phyloP scores from a whole-genome alignment of 192 early-diverging fungal species.

The Podila epigama region DNA sequence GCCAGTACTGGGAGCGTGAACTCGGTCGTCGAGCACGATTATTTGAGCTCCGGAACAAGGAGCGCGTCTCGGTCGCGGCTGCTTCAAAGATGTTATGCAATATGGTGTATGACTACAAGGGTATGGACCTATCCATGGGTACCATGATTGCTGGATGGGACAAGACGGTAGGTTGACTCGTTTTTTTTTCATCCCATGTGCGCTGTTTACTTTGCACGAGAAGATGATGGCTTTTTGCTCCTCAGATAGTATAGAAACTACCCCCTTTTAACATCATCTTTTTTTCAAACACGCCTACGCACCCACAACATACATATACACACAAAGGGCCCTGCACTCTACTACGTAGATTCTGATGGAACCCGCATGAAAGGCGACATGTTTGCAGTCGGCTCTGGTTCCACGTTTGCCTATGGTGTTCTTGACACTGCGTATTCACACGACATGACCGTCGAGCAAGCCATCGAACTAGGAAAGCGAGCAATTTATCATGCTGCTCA shows the following conservation, averaged over 20 bases:
- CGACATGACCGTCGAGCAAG: conserved; percentile 84
- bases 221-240: background rate
- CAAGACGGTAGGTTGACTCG: conserved; percentile 79
- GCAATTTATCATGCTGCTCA: conserved; percentile 96
- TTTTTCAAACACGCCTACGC: background rate
- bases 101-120: conserved; percentile 98
- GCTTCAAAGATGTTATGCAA: conserved; percentile 97
- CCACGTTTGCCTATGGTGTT: conserved; percentile 98
- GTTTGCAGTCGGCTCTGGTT: conserved; percentile 98
- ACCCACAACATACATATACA: no score
- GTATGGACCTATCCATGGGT: conserved; percentile 99
- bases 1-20: conserved; percentile 98
- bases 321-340: conserved; percentile 91
- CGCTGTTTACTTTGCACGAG: no score
- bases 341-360: conserved; percentile 98
- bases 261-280: background rate
- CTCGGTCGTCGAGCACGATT: conserved; percentile 94
- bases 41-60: conserved; percentile 97
- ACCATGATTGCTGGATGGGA: conserved; percentile 99
- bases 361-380: conserved; percentile 83
- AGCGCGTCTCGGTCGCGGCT: conserved; percentile 96
- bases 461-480: conserved; percentile 87
- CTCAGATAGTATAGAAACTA: background rate
- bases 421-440: conserved; percentile 86
- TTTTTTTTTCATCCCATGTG: no score